Base-by-base conservation (phyloP, 257 asterid species). In the Cynanchum wilfordii region DNA sequence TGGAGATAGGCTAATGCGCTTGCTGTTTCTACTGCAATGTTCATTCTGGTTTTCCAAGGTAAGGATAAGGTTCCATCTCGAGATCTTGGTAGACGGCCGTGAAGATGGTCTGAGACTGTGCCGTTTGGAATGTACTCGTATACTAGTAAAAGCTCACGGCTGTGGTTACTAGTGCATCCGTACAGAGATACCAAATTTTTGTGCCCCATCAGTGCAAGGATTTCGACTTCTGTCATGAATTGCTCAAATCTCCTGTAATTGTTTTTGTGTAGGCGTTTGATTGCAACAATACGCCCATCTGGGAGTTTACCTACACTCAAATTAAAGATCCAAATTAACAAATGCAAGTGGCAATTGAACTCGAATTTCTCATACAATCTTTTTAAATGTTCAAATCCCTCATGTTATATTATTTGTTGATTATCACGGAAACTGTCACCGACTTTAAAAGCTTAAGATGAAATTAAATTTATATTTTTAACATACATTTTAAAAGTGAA, bases 271-370 rank as follows among this genome's bases (percentile, higher is more conserved):
- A 90, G 76, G 40, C 92, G 90, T 69, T 92, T 92, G 4, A 92
- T 89, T 17, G 96, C 98, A 63, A 92, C 90, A 63, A 40, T 76
- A n/a, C 93, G 89, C 13, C 96, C 96, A 75, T 92, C 98, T 50
- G 74, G 70, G 20, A 92, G 87, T 49, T 82, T 80, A 68, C 96
- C 97, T 91, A 79, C 42, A 70, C 58, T 20, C 77, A 75, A 55
- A 71, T 38, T 38, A 38, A 38, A 38, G 44, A 72, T 12, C 8
- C 29, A 60, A 51, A 27, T 2, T 38, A 38, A 38, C 9, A 13
- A 69, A 69, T 64, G 49, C n/a, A n/a, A n/a, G 16, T 16, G 4
- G 44, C 66, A 45, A 2, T n/a, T n/a, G n/a, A n/a, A n/a, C n/a
- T n/a, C n/a, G n/a, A n/a, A n/a, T n/a, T n/a, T n/a, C n/a, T n/a